These are phyloP conservation scores for Cytospora mali DNA, from an alignment of 2,329 filamentous ascomycete genomes.

Conservation along the genomic window DNA sequence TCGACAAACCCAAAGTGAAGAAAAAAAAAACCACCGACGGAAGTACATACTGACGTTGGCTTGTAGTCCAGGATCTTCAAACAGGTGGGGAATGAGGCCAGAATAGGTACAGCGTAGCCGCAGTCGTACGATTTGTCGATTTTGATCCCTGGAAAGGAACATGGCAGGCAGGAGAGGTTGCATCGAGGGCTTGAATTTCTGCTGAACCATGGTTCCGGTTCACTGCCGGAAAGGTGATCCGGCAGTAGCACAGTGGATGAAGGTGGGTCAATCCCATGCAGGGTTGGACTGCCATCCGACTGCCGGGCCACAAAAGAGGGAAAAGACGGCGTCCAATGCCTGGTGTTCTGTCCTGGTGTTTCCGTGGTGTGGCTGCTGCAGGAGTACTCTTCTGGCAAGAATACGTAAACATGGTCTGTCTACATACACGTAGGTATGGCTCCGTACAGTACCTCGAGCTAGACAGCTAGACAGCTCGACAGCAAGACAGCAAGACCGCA, in stretches of 20 bases:
- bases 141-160: conserved; percentile 3
- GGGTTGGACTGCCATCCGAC: background rate
- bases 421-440: too few species aligned
- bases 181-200: conserved; percentile 9
- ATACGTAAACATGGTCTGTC: background rate
- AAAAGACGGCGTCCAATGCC: background rate
- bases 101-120: conserved; percentile 10
- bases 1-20: background rate
- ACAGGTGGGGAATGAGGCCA: conserved; percentile 9
- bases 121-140: conserved; percentile 10
- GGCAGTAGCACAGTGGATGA: conserved; percentile 7
- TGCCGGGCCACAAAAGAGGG: background rate
- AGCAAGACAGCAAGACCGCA: too few species aligned
- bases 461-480: too few species aligned
- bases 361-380: conserved; percentile 7
- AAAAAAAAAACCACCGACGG: too few species aligned
- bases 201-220: conserved; percentile 16
- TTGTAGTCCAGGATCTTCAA: background rate
- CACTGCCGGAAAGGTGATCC: conserved; percentile 10
- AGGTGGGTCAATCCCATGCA: conserved; percentile 11
- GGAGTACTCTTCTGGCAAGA: conserved; percentile 4
- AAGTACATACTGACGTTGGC: conserved; percentile 5
- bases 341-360: background rate
- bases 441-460: conserved; percentile 5
- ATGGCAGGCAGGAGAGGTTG: conserved; percentile 8